These are phyloP conservation scores for Beauveria brongniartii DNA, from an alignment of 2,329 filamentous ascomycete genomes.

Conservation along the genomic window DNA sequence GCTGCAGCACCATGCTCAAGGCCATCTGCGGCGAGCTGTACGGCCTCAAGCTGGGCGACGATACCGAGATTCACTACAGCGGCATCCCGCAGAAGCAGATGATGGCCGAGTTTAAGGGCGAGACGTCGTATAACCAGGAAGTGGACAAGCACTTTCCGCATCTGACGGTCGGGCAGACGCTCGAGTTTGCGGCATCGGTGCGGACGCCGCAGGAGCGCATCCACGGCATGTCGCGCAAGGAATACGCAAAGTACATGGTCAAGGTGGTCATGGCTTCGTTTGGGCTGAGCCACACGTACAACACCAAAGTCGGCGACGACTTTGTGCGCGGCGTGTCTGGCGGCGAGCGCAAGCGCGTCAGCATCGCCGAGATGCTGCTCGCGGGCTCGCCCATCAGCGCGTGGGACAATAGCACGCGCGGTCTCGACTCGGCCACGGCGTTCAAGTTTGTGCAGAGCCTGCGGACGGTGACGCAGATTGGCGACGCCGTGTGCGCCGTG, in stretches of 20 bases:
- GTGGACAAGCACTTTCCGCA: slow-evolving; percentile 68
- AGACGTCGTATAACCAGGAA: slow-evolving; percentile 69
- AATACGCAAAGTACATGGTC: slow-evolving; percentile 55
- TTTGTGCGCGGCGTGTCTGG: slow-evolving; percentile 64
- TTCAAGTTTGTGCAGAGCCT: slow-evolving; percentile 65
- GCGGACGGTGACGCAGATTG: slow-evolving; percentile 56
- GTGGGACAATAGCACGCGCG: slow-evolving; percentile 70
- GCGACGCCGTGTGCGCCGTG: slow-evolving; percentile 53
- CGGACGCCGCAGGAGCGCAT: slow-evolving; percentile 59
- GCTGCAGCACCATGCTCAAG: slow-evolving; percentile 58
- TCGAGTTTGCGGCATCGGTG: slow-evolving; percentile 63
- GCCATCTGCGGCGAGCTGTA: slow-evolving; percentile 52
- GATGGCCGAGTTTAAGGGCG: slow-evolving; percentile 53
- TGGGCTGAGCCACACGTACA: slow-evolving; percentile 62
- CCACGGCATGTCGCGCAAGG: slow-evolving; percentile 50
- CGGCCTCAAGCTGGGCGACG: slow-evolving; percentile 44
- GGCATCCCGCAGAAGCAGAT: slow-evolving; percentile 47
- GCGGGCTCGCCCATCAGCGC: slow-evolving; percentile 46
- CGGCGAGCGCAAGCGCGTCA: slow-evolving; percentile 71
- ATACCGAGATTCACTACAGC: slow-evolving; percentile 52
- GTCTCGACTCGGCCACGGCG: slow-evolving; percentile 66
- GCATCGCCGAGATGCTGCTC: slow-evolving; percentile 69
- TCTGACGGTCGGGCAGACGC: slow-evolving; percentile 66
- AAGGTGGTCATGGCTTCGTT: slow-evolving; percentile 64
- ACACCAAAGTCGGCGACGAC: slow-evolving; percentile 69